These are phyloP conservation scores for Allomyces arbusculus DNA, from an alignment of 192 early-diverging fungal genomes.

Conservation along the genomic window DNA sequence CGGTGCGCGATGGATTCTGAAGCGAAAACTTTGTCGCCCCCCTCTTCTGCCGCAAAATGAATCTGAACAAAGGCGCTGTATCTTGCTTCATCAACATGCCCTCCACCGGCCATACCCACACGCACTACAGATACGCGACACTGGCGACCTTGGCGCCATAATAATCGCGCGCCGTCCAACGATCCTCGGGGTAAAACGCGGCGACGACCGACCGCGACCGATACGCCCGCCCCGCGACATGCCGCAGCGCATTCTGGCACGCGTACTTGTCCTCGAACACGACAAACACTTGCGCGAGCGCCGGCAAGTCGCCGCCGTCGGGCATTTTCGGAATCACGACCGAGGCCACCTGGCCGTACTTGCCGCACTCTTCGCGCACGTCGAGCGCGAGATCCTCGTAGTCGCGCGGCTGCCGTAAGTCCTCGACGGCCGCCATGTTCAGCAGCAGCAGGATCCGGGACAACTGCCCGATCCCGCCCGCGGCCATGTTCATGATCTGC, in stretches of 20 bases:
- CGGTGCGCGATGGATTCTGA: neutral
- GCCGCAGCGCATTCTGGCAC: neutral
- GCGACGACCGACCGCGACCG: neutral
- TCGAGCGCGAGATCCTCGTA: slow-evolving; percentile 56
- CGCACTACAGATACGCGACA: neutral
- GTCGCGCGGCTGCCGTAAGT: slow-evolving; percentile 65
- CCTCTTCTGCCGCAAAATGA: neutral
- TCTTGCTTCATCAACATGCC: neutral
- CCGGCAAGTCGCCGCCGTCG: neutral
- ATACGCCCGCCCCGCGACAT: neutral
- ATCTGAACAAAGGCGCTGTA: neutral
- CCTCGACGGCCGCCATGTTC: slow-evolving; percentile 81
- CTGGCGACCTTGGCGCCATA: neutral
- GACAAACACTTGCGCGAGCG: neutral
- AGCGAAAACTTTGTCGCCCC: neutral
- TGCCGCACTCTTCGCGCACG: slow-evolving; percentile 69
- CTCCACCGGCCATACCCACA: neutral
- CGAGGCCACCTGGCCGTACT: slow-evolving; percentile 59
- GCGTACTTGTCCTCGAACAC: neutral
- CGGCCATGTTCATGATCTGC: slow-evolving; percentile 12
- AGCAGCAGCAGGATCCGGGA: slow-evolving; percentile 70
- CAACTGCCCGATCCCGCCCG: slow-evolving; percentile 32
- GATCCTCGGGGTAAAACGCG: neutral
- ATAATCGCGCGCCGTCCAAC: neutral
- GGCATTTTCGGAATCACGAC: slow-evolving; percentile 56